Conservation (phyloP, 441 rosid genomes). For the Gossypium schwendimanii region DNA sequence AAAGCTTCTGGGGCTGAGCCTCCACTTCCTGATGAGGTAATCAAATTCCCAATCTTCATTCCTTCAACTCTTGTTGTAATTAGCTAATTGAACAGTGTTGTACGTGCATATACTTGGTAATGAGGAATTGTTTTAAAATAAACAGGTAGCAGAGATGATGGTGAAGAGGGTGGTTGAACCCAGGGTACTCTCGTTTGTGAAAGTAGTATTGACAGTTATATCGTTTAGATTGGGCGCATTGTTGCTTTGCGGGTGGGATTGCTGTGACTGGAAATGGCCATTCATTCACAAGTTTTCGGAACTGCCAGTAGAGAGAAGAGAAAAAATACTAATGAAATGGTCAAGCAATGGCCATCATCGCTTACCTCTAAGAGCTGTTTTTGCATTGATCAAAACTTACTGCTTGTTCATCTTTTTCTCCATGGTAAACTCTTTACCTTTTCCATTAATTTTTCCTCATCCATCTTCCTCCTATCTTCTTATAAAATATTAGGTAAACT, state of each 20-base stretch:
- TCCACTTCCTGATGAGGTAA: slow-evolving; percentile 66
- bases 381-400: slow-evolving; percentile 43
- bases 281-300: slow-evolving; percentile 61
- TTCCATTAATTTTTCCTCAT: neutral
- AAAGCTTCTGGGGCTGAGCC: slow-evolving; percentile 48
- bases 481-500: neutral
- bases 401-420: slow-evolving; percentile 49
- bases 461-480: neutral
- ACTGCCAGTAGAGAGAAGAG: slow-evolving; percentile 49
- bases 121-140: neutral
- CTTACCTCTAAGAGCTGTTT: slow-evolving; percentile 43
- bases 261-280: slow-evolving; percentile 60
- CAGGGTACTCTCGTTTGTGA: slow-evolving; percentile 34
- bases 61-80: neutral
- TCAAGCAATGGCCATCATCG: slow-evolving; percentile 25
- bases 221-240: slow-evolving; percentile 72
- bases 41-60: neutral
- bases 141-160: slow-evolving; percentile 58
- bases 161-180: slow-evolving; percentile 36
- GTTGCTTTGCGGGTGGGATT: slow-evolving; percentile 56
- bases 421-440: slow-evolving; percentile 30
- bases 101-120: no score
- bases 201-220: slow-evolving; percentile 37
- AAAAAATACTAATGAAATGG: slow-evolving; percentile 50
- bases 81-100: neutral